Evolutionary conservation across 2,329 filamentous ascomycete species (phyloP), one percentile per base, ranked within the genome.

Genomic region (Stachybotrys elegans): DNA sequence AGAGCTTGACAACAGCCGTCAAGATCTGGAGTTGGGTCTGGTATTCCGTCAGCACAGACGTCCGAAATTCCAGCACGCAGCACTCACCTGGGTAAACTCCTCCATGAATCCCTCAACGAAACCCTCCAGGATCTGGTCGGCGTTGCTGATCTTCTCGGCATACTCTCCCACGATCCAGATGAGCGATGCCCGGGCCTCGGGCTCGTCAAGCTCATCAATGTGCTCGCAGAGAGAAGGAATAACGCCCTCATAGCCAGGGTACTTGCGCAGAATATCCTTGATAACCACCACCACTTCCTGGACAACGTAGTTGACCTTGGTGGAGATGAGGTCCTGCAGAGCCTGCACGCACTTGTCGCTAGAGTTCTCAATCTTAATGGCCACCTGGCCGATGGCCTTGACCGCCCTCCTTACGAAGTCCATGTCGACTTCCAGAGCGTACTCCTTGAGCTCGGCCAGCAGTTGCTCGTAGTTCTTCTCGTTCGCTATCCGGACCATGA

Each of bases 111-210:
- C 85, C 44, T 97, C 93, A 12, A 96, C 92, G 59, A 98, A 98
- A 16, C 86, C 84, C 42, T 83, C 78, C 47, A 98, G 68, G 50
- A 98, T 97, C 55, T 97, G 89, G 51, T 91, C 90, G n/a, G 93
- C 93, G 57, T 98, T 97, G 70, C 81, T 95, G 59, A 98, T 98
- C 75, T 98, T 98, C 72, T 98, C 93, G 1, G 93, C 93, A 62
- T 98, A 98, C 65, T 98, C 93, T 54, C 93, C 93, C 6, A 98
- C 92, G 54, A 98, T 97, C 93, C 93, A 98, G 58, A 98, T 97
- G 47, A 98, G 72, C 19, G 92, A 86, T 3, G 87, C 91, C 58
- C 93, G 77, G 6, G 93, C 93, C 56, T 90, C 84, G 2, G 92
- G 91, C 66, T 98, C 93, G 60, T 98, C 93, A 52, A 98, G 68